phyloP scores from a whole-genome alignment of 305 asterid species.

The Solanum aculeatissimum region DNA sequence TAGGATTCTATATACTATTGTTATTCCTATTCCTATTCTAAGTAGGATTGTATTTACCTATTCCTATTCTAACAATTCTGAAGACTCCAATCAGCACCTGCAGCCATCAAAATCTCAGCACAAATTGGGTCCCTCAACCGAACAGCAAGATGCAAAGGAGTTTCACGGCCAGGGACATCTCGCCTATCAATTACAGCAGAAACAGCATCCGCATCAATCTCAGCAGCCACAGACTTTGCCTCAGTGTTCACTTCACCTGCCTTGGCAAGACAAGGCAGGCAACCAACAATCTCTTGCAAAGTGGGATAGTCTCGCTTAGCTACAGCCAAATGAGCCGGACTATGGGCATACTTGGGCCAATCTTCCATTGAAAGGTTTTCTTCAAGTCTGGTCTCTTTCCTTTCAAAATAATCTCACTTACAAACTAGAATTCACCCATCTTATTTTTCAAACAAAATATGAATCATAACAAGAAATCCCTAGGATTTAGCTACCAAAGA shows the following conservation, averaged over 20 bases:
- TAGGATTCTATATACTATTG: no score
- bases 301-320: background rate
- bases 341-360: background rate
- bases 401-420: background rate
- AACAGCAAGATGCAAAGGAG: conserved; percentile 14
- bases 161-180: conserved; percentile 15
- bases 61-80: no score
- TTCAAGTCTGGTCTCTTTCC: background rate
- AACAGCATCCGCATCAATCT: conserved; percentile 3
- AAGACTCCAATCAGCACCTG: conserved; percentile 15
- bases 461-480: background rate
- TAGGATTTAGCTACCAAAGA: background rate
- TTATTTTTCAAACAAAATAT: background rate
- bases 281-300: background rate
- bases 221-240: conserved; percentile 6
- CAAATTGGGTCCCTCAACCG: conserved; percentile 1
- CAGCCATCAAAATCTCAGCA: conserved; percentile 9
- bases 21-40: no score
- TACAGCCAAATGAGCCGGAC: background rate
- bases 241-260: conserved; percentile 31
- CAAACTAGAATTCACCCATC: background rate
- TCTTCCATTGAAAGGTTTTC: background rate
- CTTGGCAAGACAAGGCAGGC: background rate
- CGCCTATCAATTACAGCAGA: conserved; percentile 11
- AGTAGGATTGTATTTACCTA: no score